These are phyloP conservation scores for Stenocarpella maydis DNA, from an alignment of 2,329 filamentous ascomycete genomes.

Conservation along the genomic window DNA sequence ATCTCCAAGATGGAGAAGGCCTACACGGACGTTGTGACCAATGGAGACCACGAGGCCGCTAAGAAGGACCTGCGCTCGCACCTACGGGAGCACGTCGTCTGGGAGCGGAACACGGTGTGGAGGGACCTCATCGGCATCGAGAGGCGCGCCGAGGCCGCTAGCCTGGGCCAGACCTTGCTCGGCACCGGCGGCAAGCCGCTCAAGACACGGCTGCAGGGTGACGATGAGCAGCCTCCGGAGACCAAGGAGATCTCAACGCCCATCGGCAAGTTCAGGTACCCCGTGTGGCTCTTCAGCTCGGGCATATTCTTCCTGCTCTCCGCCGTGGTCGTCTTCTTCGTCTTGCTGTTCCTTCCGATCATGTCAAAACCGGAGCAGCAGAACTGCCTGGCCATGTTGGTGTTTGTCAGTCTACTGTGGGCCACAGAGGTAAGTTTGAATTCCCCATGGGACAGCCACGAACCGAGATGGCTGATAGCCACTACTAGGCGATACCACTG, in stretches of 20 bases:
- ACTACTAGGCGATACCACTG: constrained; percentile 81
- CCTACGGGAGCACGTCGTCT: constrained; percentile 94
- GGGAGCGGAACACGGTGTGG: constrained; percentile 99
- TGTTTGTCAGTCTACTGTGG: constrained; percentile 95
- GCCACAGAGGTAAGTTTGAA: constrained; percentile 78
- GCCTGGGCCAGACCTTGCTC: constrained; percentile 84
- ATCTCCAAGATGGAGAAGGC: constrained; percentile 79
- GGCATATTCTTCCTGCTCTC: constrained; percentile 80
- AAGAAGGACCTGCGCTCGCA: constrained; percentile 89
- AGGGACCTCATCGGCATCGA: constrained; percentile 99
- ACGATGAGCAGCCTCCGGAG: constrained; percentile 70
- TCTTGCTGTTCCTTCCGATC: constrained; percentile 79
- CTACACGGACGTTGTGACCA: constrained; percentile 84
- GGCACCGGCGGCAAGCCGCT: constrained; percentile 75
- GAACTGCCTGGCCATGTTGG: constrained; percentile 91
- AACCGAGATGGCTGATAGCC: background rate
- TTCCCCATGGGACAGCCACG: background rate
- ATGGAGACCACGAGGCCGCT: constrained; percentile 78
- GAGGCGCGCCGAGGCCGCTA: constrained; percentile 91
- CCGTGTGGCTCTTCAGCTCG: constrained; percentile 83
- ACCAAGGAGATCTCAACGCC: constrained; percentile 81
- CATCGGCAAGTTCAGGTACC: constrained; percentile 77
- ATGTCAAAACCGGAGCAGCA: constrained; percentile 91
- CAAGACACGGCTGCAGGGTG: constrained; percentile 81
- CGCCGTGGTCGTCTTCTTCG: constrained; percentile 76